Evolutionary conservation across 208 protist genomes (phyloP).

Genomic region (Acanthamoeba polyphaga): DNA sequence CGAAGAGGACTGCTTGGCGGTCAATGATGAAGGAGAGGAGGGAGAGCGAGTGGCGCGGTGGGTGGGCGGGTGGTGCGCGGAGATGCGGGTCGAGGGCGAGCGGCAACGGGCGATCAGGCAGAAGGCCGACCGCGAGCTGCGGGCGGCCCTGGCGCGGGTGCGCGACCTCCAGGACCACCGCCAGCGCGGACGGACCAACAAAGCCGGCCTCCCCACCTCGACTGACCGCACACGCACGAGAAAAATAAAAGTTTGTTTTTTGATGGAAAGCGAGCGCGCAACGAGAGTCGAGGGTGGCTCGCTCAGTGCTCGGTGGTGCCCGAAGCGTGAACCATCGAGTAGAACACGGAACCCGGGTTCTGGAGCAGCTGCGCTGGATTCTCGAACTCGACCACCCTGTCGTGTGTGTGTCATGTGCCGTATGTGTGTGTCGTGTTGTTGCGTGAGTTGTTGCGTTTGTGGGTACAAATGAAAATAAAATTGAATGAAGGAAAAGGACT

Average conservation of each 20-base stretch:
- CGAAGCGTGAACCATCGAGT: conserved; percentile 51
- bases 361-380: neutral
- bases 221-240: neutral
- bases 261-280: neutral
- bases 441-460: neutral
- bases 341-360: neutral
- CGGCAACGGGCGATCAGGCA: neutral
- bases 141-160: neutral
- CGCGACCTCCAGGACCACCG: neutral
- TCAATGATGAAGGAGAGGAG: neutral
- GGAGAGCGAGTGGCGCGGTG: neutral
- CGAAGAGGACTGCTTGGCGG: no score
- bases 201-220: neutral
- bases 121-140: neutral
- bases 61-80: neutral
- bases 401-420: no score
- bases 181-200: neutral
- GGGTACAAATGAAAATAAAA: neutral
- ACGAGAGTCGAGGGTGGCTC: neutral
- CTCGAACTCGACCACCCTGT: conserved; percentile 53
- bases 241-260: neutral
- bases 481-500: neutral
- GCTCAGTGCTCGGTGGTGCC: conserved; percentile 38
- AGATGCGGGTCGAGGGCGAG: neutral
- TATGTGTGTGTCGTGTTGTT: neutral